phyloP scores from a whole-genome alignment of 2,329 filamentous ascomycete species.

The Pseudogymnoascus sp. region DNA sequence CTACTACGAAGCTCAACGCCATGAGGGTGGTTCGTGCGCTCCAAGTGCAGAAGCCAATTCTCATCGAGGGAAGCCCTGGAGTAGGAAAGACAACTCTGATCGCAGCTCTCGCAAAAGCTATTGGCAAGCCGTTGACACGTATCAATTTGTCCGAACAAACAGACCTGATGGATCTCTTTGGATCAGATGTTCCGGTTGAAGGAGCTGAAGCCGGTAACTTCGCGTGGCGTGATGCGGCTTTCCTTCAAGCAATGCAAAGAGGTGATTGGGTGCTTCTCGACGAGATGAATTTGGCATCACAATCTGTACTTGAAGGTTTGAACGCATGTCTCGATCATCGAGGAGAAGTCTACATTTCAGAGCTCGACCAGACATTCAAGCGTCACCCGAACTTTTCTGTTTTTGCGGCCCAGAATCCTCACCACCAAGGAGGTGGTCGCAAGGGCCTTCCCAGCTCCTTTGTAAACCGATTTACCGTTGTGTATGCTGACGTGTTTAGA shows the following conservation, averaged over 20 bases:
- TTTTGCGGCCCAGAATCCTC: constrained; percentile 95
- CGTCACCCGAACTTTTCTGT: constrained; percentile 85
- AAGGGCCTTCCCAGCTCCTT: constrained; percentile 94
- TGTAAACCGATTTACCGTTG: constrained; percentile 95
- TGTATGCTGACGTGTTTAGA: constrained; percentile 87
- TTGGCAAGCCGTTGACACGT: constrained; percentile 75
- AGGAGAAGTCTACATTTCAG: constrained; percentile 90
- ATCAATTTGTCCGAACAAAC: constrained; percentile 99
- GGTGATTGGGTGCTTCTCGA: constrained; percentile 96
- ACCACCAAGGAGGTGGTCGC: constrained; percentile 90
- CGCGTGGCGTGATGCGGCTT: constrained; percentile 91
- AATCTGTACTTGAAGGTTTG: constrained; percentile 90
- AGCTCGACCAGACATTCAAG: constrained; percentile 88
- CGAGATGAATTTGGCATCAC: constrained; percentile 97
- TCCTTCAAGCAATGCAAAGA: constrained; percentile 91
- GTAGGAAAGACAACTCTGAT: constrained; percentile 96
- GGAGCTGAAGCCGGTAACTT: constrained; percentile 87
- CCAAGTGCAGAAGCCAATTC: constrained; percentile 81
- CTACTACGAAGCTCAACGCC: constrained; percentile 81
- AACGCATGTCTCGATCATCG: constrained; percentile 96
- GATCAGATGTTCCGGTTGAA: constrained; percentile 91
- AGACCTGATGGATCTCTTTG: constrained; percentile 94
- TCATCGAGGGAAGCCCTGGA: constrained; percentile 94
- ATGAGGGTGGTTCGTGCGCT: constrained; percentile 87
- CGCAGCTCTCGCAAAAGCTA: constrained; percentile 70